Percentiles rank a stretch among this genome's conserved stretches.
phyloP scores from a whole-genome alignment of 2,329 filamentous ascomycete species.

The Arthrobotrys musiformis region DNA sequence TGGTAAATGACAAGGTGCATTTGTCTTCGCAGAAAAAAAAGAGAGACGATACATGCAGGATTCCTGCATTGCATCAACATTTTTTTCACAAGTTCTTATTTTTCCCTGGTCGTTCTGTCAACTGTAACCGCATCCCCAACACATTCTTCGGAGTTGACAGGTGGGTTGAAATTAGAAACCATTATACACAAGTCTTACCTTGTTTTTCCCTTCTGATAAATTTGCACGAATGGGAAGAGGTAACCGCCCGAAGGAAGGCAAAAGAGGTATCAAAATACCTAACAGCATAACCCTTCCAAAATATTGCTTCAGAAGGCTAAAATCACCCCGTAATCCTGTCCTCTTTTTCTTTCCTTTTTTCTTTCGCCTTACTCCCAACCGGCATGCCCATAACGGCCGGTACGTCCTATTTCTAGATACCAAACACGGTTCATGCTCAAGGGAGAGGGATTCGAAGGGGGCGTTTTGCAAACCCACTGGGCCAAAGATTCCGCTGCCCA shows the following conservation, averaged over 20 bases:
- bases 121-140: constrained; percentile 24
- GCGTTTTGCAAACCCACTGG: background rate
- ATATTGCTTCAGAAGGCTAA: constrained; percentile 22
- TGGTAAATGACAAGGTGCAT: constrained; percentile 26
- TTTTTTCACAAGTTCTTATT: background rate
- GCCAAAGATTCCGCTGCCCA: background rate
- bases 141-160: constrained; percentile 43
- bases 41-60: constrained; percentile 18
- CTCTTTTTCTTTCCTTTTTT: background rate
- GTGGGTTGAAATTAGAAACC: constrained; percentile 3
- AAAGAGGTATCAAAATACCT: background rate
- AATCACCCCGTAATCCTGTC: constrained; percentile 1
- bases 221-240: background rate
- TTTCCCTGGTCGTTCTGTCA: too few species aligned
- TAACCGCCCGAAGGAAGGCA: background rate
- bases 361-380: background rate
- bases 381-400: too few species aligned
- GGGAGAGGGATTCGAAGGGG: background rate
- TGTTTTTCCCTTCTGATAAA: background rate
- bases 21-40: background rate
- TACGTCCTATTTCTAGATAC: constrained; percentile 20
- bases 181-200: too few species aligned
- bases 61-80: constrained; percentile 21
- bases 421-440: background rate
- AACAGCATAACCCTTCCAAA: background rate